phyloP scores from a whole-genome alignment of 2,329 filamentous ascomycete species.

The Beauveria medogensis region DNA sequence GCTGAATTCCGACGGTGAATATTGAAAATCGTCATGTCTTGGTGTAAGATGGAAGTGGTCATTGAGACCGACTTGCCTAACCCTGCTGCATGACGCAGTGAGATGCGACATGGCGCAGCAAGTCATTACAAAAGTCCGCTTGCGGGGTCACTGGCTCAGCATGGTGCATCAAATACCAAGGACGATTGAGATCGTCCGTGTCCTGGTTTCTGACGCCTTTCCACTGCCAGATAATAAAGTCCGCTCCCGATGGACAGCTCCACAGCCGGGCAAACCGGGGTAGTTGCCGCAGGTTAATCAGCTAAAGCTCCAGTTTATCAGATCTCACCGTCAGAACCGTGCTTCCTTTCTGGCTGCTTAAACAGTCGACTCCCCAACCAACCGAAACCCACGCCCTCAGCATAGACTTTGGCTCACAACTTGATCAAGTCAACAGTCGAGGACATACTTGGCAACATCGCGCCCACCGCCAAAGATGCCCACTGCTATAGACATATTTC shows the following conservation, averaged over 20 bases:
- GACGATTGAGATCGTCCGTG: not conserved
- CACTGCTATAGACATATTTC: not conserved
- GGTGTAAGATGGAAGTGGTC: too few species aligned
- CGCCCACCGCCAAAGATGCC: too few species aligned
- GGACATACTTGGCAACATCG: too few species aligned
- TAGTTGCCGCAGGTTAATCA: not conserved
- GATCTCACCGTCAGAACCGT: not conserved
- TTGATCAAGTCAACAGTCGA: too few species aligned
- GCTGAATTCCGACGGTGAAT: too few species aligned
- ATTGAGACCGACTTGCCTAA: too few species aligned
- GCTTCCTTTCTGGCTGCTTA: not conserved
- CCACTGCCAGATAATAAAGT: not conserved
- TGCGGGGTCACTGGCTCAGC: not conserved
- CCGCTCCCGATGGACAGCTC: not conserved
- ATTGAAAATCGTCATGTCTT: too few species aligned
- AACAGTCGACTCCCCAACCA: not conserved
- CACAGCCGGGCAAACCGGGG: not conserved
- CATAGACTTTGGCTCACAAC: not conserved
- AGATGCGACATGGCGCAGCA: not conserved
- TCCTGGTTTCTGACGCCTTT: not conserved
- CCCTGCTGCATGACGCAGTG: not conserved
- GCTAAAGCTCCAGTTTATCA: not conserved
- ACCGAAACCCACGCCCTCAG: not conserved
- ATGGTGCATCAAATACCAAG: not conserved
- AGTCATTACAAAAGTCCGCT: not conserved